Evolutionary conservation across 2,329 filamentous ascomycete genomes (phyloP), one percentile per base, ranked within the genome.

Genomic region (Sporothrix brunneoviolacea): DNA sequence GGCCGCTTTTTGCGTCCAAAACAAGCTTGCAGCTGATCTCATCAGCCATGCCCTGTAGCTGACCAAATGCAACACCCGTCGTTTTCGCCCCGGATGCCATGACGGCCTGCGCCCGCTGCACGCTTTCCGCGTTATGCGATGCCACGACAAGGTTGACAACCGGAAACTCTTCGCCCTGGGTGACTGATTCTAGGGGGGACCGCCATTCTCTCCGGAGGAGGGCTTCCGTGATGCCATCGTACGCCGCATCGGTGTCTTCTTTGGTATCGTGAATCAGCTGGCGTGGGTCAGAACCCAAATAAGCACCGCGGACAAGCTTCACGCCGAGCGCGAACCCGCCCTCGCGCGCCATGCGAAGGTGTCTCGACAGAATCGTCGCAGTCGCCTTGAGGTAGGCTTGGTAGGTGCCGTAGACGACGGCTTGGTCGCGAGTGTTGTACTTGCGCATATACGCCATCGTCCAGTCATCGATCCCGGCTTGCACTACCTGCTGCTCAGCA

Each of bases 21-120:
- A 76, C 62, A 13, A 84, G 68, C 63, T 82, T 79, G 62, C 80
- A 83, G 64, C 84, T 89, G 47, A 97, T 82, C 64, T 96, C 91
- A 59, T 97, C 91, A 2, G 91, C 91, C 91, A 97, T 97, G 36
- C 91, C 91, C 71, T 91, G 86, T 1, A 96, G 78, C 69, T 96
- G 91, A 3, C 86, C 86, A 65, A 88, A 90, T 1, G 73, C 70
- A 2, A 77, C 65, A 38, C 76, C 71, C 2, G 65, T 66, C 19
- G 64, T 63, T 44, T 68, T 63, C 10, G 68, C 65, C 28, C 66
- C 72, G 7, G 61, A 65, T 57, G 74, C 73, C 51, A 77, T 70
- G 22, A 83, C 66, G 12, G 68, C 69, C 21, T 76, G 75, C 13
- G 77, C 78, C 43, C 70, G 72, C 21, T 73, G 70, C 8, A 95